Conservation (phyloP, 139 green algal genomes). For the Limnomonas spitsbergensis region DNA sequence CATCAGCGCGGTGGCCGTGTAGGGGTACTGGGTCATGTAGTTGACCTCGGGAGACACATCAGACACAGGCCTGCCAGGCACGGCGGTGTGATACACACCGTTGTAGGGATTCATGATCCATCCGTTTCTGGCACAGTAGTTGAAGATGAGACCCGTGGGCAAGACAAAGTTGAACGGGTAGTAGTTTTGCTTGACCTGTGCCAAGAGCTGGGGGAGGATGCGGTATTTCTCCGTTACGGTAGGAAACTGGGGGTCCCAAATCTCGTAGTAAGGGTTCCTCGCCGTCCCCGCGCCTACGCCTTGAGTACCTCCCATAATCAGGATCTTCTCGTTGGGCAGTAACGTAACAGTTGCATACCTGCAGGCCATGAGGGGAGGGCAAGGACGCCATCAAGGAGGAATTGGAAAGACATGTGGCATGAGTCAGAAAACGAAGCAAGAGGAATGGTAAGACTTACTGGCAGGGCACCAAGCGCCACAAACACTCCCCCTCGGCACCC, state of each 20-base stretch:
- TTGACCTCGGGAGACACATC: background rate
- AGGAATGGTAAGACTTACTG: too few relatives aligned
- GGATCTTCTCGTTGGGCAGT: constrained; percentile 25
- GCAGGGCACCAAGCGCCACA: too few relatives aligned
- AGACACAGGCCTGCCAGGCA: background rate
- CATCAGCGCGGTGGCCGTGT: constrained; percentile 29
- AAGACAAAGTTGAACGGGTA: constrained; percentile 42
- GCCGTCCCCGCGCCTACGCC: constrained; percentile 31
- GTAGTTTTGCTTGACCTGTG: constrained; percentile 26
- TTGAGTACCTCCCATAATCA: constrained; percentile 46
- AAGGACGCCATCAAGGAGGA: too few relatives aligned
- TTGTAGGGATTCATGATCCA: constrained; percentile 26
- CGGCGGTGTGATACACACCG: background rate
- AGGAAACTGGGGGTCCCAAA: constrained; percentile 23
- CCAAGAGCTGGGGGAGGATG: constrained; percentile 19
- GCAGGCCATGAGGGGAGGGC: too few relatives aligned
- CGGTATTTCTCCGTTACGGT: background rate
- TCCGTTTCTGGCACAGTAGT: constrained; percentile 22
- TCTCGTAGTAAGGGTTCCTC: constrained; percentile 36
- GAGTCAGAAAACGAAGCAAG: too few relatives aligned
- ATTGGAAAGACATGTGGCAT: too few relatives aligned
- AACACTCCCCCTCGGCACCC: too few relatives aligned
- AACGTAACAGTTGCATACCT: constrained; percentile 36
- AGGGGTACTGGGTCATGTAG: constrained; percentile 27
- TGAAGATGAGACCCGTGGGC: constrained; percentile 33